Evolutionary conservation across 768 basidiomycete species (phyloP).

Genomic region (Boletus fagicola): DNA sequence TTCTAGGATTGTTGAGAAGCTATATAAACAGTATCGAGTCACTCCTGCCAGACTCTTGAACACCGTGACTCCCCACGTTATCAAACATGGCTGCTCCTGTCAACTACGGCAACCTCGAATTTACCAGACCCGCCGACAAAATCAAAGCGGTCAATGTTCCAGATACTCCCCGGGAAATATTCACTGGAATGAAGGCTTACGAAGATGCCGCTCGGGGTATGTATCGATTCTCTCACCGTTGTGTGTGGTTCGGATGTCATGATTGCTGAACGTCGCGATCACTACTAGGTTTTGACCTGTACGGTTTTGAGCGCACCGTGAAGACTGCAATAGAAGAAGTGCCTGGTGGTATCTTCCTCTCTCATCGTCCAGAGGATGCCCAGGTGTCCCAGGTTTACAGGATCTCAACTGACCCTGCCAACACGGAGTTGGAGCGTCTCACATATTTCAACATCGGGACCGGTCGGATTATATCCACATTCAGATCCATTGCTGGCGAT

Average conservation of each 20-base stretch:
- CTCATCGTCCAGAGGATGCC: conserved; percentile 40
- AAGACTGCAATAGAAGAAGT: conserved; percentile 11
- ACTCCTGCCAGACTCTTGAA: neutral
- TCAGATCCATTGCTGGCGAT: conserved; percentile 36
- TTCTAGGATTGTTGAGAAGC: neutral
- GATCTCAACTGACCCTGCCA: conserved; percentile 29
- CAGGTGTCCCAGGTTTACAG: conserved; percentile 40
- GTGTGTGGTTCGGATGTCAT: neutral
- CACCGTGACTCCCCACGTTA: neutral
- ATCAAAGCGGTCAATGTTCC: conserved; percentile 41
- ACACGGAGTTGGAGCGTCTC: conserved; percentile 33
- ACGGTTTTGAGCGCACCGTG: conserved; percentile 28
- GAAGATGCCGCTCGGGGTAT: conserved; percentile 39
- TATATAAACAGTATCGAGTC: conserved; percentile 1
- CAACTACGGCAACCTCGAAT: conserved; percentile 34
- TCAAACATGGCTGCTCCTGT: conserved; percentile 21
- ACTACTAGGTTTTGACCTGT: conserved; percentile 26
- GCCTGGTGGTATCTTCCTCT: conserved; percentile 31
- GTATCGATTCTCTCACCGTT: neutral
- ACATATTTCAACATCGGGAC: conserved; percentile 41
- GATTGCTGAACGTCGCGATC: neutral
- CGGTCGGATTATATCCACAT: conserved; percentile 35
- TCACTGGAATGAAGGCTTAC: conserved; percentile 38
- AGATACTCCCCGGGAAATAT: conserved; percentile 32
- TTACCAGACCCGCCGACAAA: conserved; percentile 36